Evolutionary conservation across 768 basidiomycete genomes (phyloP).

Genomic region (Filobasidium floriforme): DNA sequence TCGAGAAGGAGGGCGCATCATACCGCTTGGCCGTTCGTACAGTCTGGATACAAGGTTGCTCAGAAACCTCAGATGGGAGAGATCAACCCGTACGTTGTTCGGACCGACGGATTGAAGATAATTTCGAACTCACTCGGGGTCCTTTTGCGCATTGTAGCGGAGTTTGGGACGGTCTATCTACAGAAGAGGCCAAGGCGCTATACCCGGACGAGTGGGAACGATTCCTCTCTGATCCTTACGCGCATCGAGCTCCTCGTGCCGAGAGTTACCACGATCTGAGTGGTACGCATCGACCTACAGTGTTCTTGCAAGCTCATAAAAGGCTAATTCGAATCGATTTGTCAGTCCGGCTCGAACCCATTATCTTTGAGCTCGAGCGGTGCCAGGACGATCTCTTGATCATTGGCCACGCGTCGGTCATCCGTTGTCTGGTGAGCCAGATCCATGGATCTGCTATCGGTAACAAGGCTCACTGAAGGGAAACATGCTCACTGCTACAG

Average conservation of each 20-base stretch:
- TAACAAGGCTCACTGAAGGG: not conserved
- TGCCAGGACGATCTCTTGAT: slow-evolving; percentile 91
- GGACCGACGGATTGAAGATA: not conserved
- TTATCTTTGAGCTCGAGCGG: slow-evolving; percentile 86
- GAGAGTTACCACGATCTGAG: slow-evolving; percentile 90
- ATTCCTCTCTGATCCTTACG: slow-evolving; percentile 85
- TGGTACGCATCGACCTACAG: slow-evolving; percentile 28
- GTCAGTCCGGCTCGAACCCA: slow-evolving; percentile 86
- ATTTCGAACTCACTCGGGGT: not conserved
- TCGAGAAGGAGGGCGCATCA: slow-evolving; percentile 86
- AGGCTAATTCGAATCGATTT: not conserved
- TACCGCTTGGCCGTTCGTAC: slow-evolving; percentile 85
- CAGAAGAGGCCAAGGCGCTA: slow-evolving; percentile 76
- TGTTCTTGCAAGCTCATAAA: not conserved
- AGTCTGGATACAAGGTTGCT: slow-evolving; percentile 61
- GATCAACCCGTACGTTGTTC: slow-evolving; percentile 72
- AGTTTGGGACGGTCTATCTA: slow-evolving; percentile 89
- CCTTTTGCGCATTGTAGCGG: slow-evolving; percentile 27
- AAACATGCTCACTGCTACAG: slow-evolving; percentile 21
- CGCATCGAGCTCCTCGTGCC: slow-evolving; percentile 81
- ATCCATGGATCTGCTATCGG: not conserved
- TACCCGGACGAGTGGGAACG: slow-evolving; percentile 93
- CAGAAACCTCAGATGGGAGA: slow-evolving; percentile 96
- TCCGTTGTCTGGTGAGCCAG: slow-evolving; percentile 64
- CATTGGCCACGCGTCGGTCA: slow-evolving; percentile 94